Conservation (phyloP, 805 yeast genomes). For the Starmerella stigmatis region DNA sequence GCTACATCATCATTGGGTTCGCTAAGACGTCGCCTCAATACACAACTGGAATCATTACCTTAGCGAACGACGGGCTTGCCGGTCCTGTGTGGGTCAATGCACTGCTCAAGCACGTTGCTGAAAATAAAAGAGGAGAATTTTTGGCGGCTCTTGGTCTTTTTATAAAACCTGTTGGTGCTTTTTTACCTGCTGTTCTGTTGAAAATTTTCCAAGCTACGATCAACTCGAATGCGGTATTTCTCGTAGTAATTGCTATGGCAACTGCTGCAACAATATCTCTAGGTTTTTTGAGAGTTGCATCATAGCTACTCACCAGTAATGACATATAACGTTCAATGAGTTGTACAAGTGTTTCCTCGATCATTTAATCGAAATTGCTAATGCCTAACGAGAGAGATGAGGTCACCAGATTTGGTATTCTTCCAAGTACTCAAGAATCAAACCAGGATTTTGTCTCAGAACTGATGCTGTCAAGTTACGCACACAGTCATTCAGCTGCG, state of each 20-base stretch:
- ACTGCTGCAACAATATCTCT: not conserved
- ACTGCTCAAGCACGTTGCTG: constrained; percentile 14
- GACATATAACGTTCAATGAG: too few species aligned
- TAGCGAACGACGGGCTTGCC: constrained; percentile 17
- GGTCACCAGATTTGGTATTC: constrained; percentile 57
- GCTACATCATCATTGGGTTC: constrained; percentile 6
- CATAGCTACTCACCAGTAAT: not conserved
- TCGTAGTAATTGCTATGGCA: constrained; percentile 6
- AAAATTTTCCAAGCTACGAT: constrained; percentile 11
- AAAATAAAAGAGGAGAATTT: constrained; percentile 12
- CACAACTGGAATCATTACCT: constrained; percentile 1
- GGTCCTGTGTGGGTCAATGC: constrained; percentile 19
- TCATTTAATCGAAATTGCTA: not conserved
- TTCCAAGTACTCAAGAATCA: constrained; percentile 54
- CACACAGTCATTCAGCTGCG: constrained; percentile 46
- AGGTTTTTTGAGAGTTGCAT: not conserved
- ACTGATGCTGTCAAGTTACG: constrained; percentile 38
- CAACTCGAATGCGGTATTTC: constrained; percentile 10
- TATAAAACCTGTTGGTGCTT: constrained; percentile 15
- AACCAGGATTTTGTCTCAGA: constrained; percentile 29
- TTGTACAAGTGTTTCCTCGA: too few species aligned
- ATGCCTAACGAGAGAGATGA: not conserved
- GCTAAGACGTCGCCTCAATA: constrained; percentile 14
- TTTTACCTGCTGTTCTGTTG: constrained; percentile 16
- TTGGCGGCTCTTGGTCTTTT: constrained; percentile 14